phyloP scores from a whole-genome alignment of 2,329 filamentous ascomycete genomes.

The Penicillium paneum region DNA sequence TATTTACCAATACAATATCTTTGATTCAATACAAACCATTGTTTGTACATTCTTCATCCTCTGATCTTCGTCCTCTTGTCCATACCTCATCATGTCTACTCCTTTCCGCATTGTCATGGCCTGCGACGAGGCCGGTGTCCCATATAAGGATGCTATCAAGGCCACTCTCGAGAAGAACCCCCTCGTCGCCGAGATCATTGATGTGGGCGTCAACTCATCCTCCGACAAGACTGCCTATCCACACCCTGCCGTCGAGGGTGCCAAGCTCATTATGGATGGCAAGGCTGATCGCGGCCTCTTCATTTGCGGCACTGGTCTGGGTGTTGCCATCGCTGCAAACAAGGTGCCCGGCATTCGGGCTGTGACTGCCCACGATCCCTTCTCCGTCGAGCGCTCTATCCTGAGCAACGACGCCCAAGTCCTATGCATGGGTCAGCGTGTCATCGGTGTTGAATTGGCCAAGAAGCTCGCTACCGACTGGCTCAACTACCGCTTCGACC shows the following conservation, averaged over 20 bases:
- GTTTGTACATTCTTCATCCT: constrained; percentile 1
- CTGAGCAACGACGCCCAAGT: constrained; percentile 85
- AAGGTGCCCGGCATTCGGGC: constrained; percentile 80
- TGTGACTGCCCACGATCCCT: constrained; percentile 86
- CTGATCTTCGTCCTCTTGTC: background rate
- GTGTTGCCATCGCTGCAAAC: constrained; percentile 85
- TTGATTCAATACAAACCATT: background rate
- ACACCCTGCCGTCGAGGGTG: constrained; percentile 71
- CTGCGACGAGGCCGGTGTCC: constrained; percentile 69
- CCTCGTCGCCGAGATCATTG: constrained; percentile 65
- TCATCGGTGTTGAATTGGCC: constrained; percentile 77
- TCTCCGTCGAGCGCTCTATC: constrained; percentile 75
- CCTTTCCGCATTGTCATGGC: constrained; percentile 61
- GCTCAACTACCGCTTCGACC: constrained; percentile 79
- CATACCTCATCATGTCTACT: constrained; percentile 28
- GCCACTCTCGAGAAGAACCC: constrained; percentile 65
- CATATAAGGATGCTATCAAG: constrained; percentile 77
- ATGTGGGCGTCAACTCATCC: constrained; percentile 67
- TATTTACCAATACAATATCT: background rate
- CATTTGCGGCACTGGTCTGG: constrained; percentile 83
- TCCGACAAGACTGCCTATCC: constrained; percentile 79
- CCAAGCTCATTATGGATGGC: constrained; percentile 50
- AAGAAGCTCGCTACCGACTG: constrained; percentile 75
- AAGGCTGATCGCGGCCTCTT: constrained; percentile 69
- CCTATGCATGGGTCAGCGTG: constrained; percentile 79